phyloP scores from a whole-genome alignment of 352 stramenopile species.

The Pythium aristosporum region DNA sequence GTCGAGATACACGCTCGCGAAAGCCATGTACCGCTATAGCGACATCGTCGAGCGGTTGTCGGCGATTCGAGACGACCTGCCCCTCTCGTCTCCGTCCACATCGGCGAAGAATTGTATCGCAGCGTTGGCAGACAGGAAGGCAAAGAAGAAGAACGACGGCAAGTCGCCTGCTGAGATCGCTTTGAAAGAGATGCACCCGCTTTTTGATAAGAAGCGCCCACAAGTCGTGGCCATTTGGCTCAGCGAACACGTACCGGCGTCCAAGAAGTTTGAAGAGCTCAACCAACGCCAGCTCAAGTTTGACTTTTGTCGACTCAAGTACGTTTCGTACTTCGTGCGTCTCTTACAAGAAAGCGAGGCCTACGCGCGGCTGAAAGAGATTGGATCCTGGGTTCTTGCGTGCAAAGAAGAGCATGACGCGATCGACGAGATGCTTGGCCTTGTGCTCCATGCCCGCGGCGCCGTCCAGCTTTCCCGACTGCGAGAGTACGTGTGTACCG shows the following conservation, averaged over 20 bases:
- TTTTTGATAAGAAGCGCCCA: slow-evolving; percentile 38
- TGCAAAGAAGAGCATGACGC: slow-evolving; percentile 85
- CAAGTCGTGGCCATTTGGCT: slow-evolving; percentile 63
- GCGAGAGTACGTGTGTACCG: slow-evolving; percentile 5
- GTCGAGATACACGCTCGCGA: slow-evolving; percentile 58
- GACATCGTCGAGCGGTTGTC: slow-evolving; percentile 28
- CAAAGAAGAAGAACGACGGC: slow-evolving; percentile 22
- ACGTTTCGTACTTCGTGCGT: slow-evolving; percentile 63
- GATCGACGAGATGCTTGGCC: slow-evolving; percentile 70
- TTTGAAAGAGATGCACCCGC: slow-evolving; percentile 30
- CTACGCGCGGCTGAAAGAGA: slow-evolving; percentile 66
- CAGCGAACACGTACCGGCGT: slow-evolving; percentile 59
- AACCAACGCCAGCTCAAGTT: slow-evolving; percentile 86
- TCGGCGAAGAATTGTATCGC: slow-evolving; percentile 5
- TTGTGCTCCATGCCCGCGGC: slow-evolving; percentile 45
- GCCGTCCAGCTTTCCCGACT: slow-evolving; percentile 31
- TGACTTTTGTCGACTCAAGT: slow-evolving; percentile 72
- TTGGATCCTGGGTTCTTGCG: slow-evolving; percentile 62
- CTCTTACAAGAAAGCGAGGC: slow-evolving; percentile 51
- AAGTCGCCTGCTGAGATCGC: slow-evolving; percentile 10
- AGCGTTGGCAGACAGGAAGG: slow-evolving; percentile 8
- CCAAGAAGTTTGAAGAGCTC: slow-evolving; percentile 80
- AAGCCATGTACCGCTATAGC: slow-evolving; percentile 52
- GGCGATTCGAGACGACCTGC: not conserved
- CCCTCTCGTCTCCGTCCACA: not conserved